phyloP scores from a whole-genome alignment of 495 filamentous ascomycete genomes.

The Parathielavia appendiculata region DNA sequence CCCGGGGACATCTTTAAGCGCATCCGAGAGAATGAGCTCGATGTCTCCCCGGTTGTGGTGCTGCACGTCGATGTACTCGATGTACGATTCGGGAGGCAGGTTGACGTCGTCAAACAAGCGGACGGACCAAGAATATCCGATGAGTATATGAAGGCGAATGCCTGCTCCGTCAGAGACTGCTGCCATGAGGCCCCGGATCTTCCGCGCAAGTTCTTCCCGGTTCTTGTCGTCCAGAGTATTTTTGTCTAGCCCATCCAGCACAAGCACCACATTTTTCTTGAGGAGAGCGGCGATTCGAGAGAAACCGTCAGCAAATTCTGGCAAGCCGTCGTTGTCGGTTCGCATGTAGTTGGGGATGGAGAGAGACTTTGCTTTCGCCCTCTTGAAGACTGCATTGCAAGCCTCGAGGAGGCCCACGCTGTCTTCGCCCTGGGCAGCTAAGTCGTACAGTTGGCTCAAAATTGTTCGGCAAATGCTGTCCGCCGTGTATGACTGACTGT shows the following conservation, averaged over 20 bases:
- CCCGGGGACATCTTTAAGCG: conserved; percentile 17
- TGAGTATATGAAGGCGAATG: conserved; percentile 15
- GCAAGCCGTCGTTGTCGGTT: conserved; percentile 1
- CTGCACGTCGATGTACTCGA: conserved; percentile 18
- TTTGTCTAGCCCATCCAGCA: conserved; percentile 23
- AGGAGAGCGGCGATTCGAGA: conserved; percentile 10
- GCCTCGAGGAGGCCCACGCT: conserved; percentile 21
- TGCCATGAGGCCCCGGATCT: conserved; percentile 9
- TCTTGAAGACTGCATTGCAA: conserved; percentile 25
- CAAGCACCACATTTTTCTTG: conserved; percentile 19
- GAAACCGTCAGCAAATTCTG: conserved; percentile 22
- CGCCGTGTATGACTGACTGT: conserved; percentile 9
- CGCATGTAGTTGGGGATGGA: not conserved
- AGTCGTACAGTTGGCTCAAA: conserved; percentile 17
- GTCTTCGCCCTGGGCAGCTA: conserved; percentile 18
- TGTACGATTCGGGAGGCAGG: not conserved
- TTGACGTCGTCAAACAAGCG: conserved; percentile 9
- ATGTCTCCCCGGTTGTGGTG: conserved; percentile 17
- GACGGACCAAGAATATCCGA: conserved; percentile 15
- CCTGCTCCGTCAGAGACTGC: not conserved
- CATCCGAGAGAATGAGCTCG: conserved; percentile 3
- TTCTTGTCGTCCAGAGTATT: conserved; percentile 15
- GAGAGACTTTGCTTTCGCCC: conserved; percentile 11
- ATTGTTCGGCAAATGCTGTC: conserved; percentile 23
- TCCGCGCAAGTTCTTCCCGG: conserved; percentile 18